Conservation (phyloP, 1,284 basidiomycete species). For the Tilletiaria anomala region DNA sequence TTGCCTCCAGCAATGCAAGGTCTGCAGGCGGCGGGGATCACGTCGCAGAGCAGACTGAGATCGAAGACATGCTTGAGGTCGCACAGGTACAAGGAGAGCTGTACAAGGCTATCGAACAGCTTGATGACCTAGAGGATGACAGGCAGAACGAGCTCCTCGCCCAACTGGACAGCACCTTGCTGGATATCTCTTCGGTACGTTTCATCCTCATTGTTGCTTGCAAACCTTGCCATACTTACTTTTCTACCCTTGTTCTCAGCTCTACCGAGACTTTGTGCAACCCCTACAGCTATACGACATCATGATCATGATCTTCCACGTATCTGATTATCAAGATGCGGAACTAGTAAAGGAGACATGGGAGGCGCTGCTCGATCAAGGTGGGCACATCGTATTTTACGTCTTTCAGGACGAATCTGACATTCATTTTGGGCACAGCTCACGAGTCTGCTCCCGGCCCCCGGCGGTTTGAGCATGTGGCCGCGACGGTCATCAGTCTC, state of each 20-base stretch:
- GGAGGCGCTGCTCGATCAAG: no score
- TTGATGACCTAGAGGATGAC: slow-evolving; percentile 31
- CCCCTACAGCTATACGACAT: slow-evolving; percentile 70
- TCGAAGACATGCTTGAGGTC: slow-evolving; percentile 93
- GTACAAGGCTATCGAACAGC: slow-evolving; percentile 40
- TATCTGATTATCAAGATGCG: slow-evolving; percentile 80
- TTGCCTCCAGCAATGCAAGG: slow-evolving; percentile 89
- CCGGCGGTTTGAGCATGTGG: no score
- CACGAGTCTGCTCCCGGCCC: no score
- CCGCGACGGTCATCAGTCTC: no score
- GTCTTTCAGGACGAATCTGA: no score
- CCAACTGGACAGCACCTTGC: slow-evolving; percentile 45
- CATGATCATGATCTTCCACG: slow-evolving; percentile 79
- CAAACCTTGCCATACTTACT: slow-evolving; percentile 4
- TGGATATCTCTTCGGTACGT: slow-evolving; percentile 44
- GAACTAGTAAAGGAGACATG: no score
- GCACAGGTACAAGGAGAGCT: slow-evolving; percentile 84
- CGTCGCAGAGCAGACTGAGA: slow-evolving; percentile 56
- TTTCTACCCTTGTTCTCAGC: slow-evolving; percentile 43
- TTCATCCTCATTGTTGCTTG: not conserved
- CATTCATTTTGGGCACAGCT: no score
- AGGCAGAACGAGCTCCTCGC: slow-evolving; percentile 50
- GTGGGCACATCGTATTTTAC: no score
- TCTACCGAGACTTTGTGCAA: slow-evolving; percentile 76
- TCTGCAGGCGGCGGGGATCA: slow-evolving; percentile 9